Evolutionary conservation across 2,329 filamentous ascomycete genomes (phyloP).

Genomic region (Colletotrichum aenigma): DNA sequence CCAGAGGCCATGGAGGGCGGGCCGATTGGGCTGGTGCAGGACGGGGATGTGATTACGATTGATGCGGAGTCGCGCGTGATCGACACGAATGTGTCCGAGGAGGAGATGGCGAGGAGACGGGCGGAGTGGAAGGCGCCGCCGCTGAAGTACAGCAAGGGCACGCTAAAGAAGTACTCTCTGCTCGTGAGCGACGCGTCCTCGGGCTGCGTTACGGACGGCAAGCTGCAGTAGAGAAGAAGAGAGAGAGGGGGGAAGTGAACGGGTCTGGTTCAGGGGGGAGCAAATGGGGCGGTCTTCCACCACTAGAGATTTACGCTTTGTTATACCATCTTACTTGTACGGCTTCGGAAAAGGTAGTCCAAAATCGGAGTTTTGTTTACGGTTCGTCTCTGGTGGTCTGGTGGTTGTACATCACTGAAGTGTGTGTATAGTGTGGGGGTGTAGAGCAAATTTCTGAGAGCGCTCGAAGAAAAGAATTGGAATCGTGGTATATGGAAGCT

Average conservation of each 20-base stretch:
- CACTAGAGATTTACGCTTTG: conserved; percentile 10
- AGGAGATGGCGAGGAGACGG: conserved; percentile 64
- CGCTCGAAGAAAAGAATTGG: neutral
- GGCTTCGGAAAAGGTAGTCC: conserved; percentile 20
- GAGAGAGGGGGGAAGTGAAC: neutral
- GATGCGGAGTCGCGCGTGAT: conserved; percentile 77
- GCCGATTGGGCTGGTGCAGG: conserved; percentile 80
- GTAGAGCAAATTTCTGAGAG: neutral
- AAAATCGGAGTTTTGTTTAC: conserved; percentile 22
- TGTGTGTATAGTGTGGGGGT: neutral
- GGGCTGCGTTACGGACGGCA: conserved; percentile 62
- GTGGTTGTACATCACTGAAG: neutral
- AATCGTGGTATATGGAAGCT: neutral
- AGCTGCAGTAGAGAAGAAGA: conserved; percentile 18
- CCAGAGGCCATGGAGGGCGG: conserved; percentile 87
- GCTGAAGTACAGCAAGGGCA: conserved; percentile 65
- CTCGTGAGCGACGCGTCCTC: conserved; percentile 63
- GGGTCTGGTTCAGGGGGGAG: neutral
- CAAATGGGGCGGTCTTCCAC: neutral
- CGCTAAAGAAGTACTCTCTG: conserved; percentile 71
- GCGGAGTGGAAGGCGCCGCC: conserved; percentile 67
- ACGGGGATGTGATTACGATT: conserved; percentile 82
- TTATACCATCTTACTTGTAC: conserved; percentile 20
- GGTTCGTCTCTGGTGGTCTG: neutral
- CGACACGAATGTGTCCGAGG: conserved; percentile 69